phyloP scores from a whole-genome alignment of 345 rosid species.

The Melaleuca quinquenervia region DNA sequence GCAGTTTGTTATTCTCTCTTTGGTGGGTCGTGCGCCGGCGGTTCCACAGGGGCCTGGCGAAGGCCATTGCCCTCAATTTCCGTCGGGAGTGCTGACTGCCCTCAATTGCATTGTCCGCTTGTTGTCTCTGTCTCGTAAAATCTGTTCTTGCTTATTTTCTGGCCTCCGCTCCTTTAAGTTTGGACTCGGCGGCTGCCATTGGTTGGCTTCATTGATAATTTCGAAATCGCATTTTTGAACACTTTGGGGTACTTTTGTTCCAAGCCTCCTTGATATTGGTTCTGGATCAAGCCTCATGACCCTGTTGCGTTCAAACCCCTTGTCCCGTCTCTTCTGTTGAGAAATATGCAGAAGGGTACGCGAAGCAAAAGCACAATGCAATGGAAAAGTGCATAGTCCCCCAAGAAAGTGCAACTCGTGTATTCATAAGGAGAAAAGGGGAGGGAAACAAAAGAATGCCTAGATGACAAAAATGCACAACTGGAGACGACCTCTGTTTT shows the following conservation, averaged over 20 bases:
- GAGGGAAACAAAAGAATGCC: not conserved
- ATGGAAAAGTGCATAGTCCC: not conserved
- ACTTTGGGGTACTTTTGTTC: not conserved
- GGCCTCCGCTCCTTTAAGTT: not conserved
- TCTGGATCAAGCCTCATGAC: not conserved
- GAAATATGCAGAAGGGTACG: not conserved
- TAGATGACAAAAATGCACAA: not conserved
- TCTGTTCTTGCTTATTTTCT: not conserved
- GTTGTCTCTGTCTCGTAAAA: not conserved
- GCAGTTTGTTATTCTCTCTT: not conserved
- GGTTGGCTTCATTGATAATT: not conserved
- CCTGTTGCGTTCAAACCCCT: not conserved
- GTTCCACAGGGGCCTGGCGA: not conserved
- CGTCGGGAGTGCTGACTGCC: not conserved
- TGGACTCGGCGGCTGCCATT: not conserved
- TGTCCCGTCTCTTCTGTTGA: not conserved
- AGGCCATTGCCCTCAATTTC: not conserved
- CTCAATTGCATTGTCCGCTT: too few species aligned
- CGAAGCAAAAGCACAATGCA: not conserved
- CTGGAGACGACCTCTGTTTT: not conserved
- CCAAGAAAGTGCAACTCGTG: not conserved
- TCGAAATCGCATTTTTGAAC: not conserved
- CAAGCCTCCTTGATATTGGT: not conserved
- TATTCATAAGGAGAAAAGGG: not conserved
- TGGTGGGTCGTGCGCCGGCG: not conserved